These are phyloP conservation scores for Lepidium campestre DNA, from an alignment of 441 rosid species.

Conservation along the genomic window DNA sequence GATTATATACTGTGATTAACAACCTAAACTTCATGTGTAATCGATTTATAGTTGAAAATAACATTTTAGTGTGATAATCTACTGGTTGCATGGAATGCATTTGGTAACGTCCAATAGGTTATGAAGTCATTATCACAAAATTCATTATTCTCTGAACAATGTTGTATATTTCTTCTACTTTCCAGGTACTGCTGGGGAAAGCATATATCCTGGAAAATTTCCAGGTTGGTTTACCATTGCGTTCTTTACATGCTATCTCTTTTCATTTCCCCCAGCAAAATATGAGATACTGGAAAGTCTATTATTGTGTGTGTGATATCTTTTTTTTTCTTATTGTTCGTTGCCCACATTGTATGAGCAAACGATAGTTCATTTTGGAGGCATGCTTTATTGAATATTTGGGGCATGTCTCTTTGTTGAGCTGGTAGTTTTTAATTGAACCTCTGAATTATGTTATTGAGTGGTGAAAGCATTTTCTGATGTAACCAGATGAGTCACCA, in stretches of 20 bases:
- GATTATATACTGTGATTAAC: background rate
- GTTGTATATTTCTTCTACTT: conserved; percentile 11
- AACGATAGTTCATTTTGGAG: background rate
- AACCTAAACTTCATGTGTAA: background rate
- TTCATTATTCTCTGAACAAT: background rate
- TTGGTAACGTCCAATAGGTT: background rate
- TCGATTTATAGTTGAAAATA: background rate
- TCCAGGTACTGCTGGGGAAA: conserved; percentile 87
- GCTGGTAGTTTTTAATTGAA: background rate
- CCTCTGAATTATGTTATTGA: background rate
- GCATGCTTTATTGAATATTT: background rate
- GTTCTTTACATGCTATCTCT: background rate
- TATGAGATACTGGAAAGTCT: background rate
- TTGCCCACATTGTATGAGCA: background rate
- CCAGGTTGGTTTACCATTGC: conserved; percentile 57
- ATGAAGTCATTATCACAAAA: background rate
- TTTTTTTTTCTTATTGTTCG: background rate
- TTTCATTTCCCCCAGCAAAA: background rate
- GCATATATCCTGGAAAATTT: conserved; percentile 75
- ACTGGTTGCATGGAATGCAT: background rate
- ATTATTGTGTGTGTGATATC: background rate
- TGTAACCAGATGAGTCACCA: conserved; percentile 75
- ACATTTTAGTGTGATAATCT: background rate
- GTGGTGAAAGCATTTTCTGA: background rate
- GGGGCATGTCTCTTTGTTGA: background rate